Conservation (phyloP, 2,329 filamentous ascomycete species). For the Trichoderma koningiopsis region DNA sequence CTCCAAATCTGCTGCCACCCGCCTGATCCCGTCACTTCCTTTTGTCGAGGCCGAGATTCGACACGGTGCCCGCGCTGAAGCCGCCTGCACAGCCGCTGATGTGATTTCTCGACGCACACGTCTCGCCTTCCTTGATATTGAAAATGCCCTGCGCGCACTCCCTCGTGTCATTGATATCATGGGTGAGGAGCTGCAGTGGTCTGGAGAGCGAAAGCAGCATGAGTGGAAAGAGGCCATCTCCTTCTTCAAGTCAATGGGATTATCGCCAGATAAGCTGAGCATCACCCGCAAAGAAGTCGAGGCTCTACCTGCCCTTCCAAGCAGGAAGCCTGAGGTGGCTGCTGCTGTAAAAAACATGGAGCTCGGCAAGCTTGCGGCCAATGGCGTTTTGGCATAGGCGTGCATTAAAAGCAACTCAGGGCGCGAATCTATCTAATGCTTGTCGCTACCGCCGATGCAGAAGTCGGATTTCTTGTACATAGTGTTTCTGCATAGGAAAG, state of each 20-base stretch:
- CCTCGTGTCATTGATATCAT: constrained; percentile 73
- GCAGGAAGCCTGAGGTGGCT: not conserved
- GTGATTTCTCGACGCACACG: constrained; percentile 71
- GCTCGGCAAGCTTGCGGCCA: constrained; percentile 19
- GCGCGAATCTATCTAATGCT: not conserved
- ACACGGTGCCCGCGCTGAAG: constrained; percentile 71
- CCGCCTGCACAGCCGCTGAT: constrained; percentile 72
- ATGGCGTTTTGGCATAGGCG: constrained; percentile 14
- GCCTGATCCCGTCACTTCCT: constrained; percentile 67
- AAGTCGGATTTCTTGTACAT: constrained; percentile 9
- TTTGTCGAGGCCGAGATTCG: constrained; percentile 75
- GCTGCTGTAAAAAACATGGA: not conserved
- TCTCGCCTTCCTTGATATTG: constrained; percentile 74
- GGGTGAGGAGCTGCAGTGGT: constrained; percentile 69
- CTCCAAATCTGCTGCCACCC: constrained; percentile 55
- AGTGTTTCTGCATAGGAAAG: not conserved
- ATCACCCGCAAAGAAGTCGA: constrained; percentile 31
- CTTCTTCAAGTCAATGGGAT: constrained; percentile 51
- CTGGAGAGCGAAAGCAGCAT: constrained; percentile 55
- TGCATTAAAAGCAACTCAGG: not conserved
- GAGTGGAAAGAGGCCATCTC: constrained; percentile 56
- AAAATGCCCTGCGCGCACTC: constrained; percentile 68
- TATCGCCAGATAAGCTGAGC: constrained; percentile 35
- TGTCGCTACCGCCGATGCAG: not conserved
- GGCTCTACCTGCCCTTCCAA: constrained; percentile 14